phyloP scores from a whole-genome alignment of 2,329 filamentous ascomycete genomes.

The Exserohilum turcica region DNA sequence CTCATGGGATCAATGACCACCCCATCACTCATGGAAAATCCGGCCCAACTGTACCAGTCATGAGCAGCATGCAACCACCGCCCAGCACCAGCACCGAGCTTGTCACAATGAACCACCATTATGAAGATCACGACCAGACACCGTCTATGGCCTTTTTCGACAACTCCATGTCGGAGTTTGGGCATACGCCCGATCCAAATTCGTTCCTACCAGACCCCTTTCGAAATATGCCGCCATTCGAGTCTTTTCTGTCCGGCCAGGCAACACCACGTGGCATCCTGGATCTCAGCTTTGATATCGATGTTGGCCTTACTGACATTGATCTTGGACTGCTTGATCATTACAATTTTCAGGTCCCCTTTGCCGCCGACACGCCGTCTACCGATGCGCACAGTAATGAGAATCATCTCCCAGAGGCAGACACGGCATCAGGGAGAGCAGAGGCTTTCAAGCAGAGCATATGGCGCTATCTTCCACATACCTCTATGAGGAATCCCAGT shows the following conservation, averaged over 20 bases:
- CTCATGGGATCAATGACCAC: background rate
- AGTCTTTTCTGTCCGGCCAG: slow-evolving; percentile 42
- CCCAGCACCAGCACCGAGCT: slow-evolving; percentile 5
- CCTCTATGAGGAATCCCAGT: slow-evolving; percentile 27
- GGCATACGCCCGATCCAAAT: slow-evolving; percentile 22
- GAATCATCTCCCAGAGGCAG: slow-evolving; percentile 20
- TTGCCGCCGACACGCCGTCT: slow-evolving; percentile 40
- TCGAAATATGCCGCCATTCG: slow-evolving; percentile 38
- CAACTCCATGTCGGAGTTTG: slow-evolving; percentile 18
- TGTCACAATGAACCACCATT: slow-evolving; percentile 12
- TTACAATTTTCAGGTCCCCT: slow-evolving; percentile 53
- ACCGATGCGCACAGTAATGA: slow-evolving; percentile 27
- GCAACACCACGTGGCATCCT: slow-evolving; percentile 53
- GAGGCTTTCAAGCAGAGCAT: slow-evolving; percentile 51
- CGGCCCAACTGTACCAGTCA: background rate
- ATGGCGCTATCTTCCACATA: slow-evolving; percentile 52
- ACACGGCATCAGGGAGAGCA: slow-evolving; percentile 30
- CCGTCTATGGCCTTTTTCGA: slow-evolving; percentile 22
- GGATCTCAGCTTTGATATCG: slow-evolving; percentile 53
- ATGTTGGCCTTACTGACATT: slow-evolving; percentile 53
- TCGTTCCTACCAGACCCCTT: slow-evolving; percentile 36
- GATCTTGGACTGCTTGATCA: slow-evolving; percentile 54
- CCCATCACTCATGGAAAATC: background rate
- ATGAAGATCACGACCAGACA: slow-evolving; percentile 7
- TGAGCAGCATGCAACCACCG: slow-evolving; percentile 12